Evolutionary conservation across 164 flowering plant species (phyloP).

Genomic region (Chloranthus sessilifolius): DNA sequence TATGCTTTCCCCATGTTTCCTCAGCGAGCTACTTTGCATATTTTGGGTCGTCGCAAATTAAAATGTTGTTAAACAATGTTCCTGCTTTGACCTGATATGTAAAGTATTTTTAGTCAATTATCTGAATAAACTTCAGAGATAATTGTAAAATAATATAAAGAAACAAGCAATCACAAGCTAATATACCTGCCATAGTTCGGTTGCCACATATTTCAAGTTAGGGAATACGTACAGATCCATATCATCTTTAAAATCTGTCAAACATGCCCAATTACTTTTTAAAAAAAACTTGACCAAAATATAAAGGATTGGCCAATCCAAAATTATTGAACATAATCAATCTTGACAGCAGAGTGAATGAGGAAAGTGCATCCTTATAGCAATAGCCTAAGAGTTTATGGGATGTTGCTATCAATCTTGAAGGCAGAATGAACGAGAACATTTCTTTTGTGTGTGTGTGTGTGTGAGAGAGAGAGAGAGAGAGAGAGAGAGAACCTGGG

Average conservation of each 20-base stretch:
- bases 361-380: too few species aligned
- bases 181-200: slow-evolving; percentile 57
- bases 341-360: too few species aligned
- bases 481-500: slow-evolving; percentile 39
- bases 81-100: slow-evolving; percentile 40
- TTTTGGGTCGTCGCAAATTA: slow-evolving; percentile 76
- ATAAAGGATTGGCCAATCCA: too few species aligned
- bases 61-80: slow-evolving; percentile 64
- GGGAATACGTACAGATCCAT: slow-evolving; percentile 48
- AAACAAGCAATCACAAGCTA: not conserved
- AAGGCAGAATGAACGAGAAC: too few species aligned
- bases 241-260: slow-evolving; percentile 51
- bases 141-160: not conserved
- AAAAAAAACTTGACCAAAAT: too few species aligned
- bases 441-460: too few species aligned
- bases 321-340: too few species aligned
- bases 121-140: not conserved
- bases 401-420: too few species aligned
- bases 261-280: not conserved
- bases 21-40: slow-evolving; percentile 66
- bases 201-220: slow-evolving; percentile 45
- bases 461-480: too few species aligned
- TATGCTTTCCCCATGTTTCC: slow-evolving; percentile 44
- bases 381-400: too few species aligned
- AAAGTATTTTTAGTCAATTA: not conserved